Percentiles rank a stretch among this genome's conserved stretches.
These are phyloP conservation scores for Lathyrus tuberosus DNA, from an alignment of 306 rosid species.

Conservation along the genomic window DNA sequence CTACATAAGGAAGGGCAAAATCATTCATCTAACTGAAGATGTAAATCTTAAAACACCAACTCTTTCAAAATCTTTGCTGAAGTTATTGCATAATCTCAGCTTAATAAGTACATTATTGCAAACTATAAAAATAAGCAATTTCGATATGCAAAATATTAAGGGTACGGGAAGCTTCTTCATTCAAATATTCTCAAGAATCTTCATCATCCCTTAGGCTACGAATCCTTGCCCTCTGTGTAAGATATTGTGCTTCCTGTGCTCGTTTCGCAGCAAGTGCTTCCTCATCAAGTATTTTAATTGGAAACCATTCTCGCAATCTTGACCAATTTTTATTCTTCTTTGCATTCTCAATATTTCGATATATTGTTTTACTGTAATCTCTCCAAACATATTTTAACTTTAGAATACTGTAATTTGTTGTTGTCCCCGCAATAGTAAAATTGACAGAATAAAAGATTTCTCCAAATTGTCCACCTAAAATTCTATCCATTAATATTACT, in stretches of 20 bases:
- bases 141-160: conserved; percentile 25
- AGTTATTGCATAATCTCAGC: conserved; percentile 34
- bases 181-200: conserved; percentile 52
- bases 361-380: conserved; percentile 51
- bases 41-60: conserved; percentile 27
- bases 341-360: conserved; percentile 36
- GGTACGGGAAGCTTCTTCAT: neutral
- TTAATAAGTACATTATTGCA: conserved; percentile 35
- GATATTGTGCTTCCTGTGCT: conserved; percentile 67
- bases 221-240: conserved; percentile 61
- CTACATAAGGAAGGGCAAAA: neutral
- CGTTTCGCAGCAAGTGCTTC: conserved; percentile 77
- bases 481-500: conserved; percentile 29
- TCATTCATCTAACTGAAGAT: conserved; percentile 14
- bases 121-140: conserved; percentile 10
- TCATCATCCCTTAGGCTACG: conserved; percentile 65
- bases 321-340: too few relatives aligned
- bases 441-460: conserved; percentile 65
- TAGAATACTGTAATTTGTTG: conserved; percentile 55
- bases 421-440: conserved; percentile 71
- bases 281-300: conserved; percentile 77
- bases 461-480: conserved; percentile 77
- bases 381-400: conserved; percentile 50
- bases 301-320: conserved; percentile 92
- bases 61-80: conserved; percentile 41